A percentile compares a stretch with the other conserved stretches of the same genome.
phyloP scores from a whole-genome alignment of 768 basidiomycete species.

The Suillus subluteus region DNA sequence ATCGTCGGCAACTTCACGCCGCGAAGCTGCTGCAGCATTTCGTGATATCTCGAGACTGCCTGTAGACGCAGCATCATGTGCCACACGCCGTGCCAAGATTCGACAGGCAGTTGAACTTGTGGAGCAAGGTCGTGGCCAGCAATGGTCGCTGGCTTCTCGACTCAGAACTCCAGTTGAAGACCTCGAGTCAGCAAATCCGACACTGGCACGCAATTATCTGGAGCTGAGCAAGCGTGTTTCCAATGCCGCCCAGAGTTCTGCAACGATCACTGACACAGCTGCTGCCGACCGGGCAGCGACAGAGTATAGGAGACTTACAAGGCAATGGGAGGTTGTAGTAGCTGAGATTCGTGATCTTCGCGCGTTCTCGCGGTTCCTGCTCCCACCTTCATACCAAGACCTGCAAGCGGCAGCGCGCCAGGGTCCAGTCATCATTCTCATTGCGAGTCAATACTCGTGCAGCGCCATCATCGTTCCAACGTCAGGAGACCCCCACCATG shows the following conservation, averaged over 20 bases:
- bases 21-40: not conserved
- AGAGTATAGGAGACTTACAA: not conserved
- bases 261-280: not conserved
- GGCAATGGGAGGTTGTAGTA: not conserved
- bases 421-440: not conserved
- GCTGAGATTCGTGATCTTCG: not conserved
- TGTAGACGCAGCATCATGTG: constrained; percentile 16
- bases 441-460: not conserved
- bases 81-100: constrained; percentile 16
- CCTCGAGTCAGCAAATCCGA: not conserved
- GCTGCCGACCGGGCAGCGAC: not conserved
- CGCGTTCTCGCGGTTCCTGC: not conserved
- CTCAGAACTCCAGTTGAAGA: constrained; percentile 22
- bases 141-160: constrained; percentile 31
- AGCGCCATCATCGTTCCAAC: not conserved
- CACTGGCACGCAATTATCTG: not conserved
- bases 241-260: not conserved
- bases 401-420: not conserved
- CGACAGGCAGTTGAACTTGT: constrained; percentile 27
- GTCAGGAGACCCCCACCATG: not conserved
- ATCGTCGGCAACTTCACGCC: not conserved
- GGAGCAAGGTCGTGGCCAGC: constrained; percentile 23
- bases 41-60: not conserved
- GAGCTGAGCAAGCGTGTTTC: not conserved
- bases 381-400: not conserved